Evolutionary conservation across 176 grass and related monocot species (phyloP), one percentile per base, ranked within the genome.

Genomic region (Cenchrus fungigraminus): DNA sequence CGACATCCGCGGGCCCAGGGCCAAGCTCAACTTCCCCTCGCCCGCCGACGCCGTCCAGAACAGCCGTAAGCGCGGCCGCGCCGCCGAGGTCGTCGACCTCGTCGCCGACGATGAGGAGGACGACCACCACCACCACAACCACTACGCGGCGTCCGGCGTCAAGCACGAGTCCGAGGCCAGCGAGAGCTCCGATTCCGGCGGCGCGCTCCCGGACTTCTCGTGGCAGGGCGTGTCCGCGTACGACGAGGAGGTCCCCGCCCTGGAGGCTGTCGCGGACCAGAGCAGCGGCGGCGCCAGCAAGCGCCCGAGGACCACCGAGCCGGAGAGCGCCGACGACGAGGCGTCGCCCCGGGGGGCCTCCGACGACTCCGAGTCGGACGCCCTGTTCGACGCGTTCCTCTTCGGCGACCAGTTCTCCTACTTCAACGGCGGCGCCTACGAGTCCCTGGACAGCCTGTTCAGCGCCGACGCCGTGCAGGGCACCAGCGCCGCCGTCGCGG

Each of bases 21-120:
- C 95, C 82, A 97, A 94, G 84, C 81, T 94, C 73, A 97, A 97
- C 83, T 97, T 94, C 84, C 92, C 92, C 1, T 62, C 84, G 6
- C 14, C 72, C 46, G 6, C 49, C 8, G 0, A 28, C 0, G 37
- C 67, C 59, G 16, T n/a, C 8, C 1, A 32, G 0, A 6, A 16
- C 50, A 20, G 19, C 2, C 79, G 74, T 67, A 94, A 80, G 65
- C 70, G 78, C 25, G 70, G 16, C 16, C 73, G 40, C 75, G 68
- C 74, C 22, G 28, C 40, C 12, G 57, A 34, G 31, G 20, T 74
- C 74, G 6, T 83, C 74, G 22, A 68, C 60, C 74, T 83, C n/a
- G 61, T 74, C 74, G 84, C 50, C 28, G 83, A 79, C 0, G 54
- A 56, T 3, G 83, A 77, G 5, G 78, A 71, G 0, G 46, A 70